phyloP scores from a whole-genome alignment of 202 grass and related monocot species.

The Elaeis oleifera region DNA sequence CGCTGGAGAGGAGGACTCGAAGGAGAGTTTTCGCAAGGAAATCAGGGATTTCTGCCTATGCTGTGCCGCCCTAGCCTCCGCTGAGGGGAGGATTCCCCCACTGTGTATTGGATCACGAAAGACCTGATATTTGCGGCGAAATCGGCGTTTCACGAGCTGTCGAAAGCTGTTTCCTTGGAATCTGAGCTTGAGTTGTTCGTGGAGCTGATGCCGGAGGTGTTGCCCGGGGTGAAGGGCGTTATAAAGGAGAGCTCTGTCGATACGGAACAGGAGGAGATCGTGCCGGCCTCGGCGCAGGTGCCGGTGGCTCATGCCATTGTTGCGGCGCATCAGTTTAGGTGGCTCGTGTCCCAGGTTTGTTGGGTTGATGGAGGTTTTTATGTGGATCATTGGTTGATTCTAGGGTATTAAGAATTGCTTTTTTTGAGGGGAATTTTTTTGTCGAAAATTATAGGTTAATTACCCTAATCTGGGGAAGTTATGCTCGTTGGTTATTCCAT shows the following conservation, averaged over 20 bases:
- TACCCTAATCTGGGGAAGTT: conserved; percentile 62
- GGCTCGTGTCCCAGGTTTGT: conserved; percentile 75
- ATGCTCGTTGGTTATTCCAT: conserved; percentile 65
- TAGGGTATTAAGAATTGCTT: background rate
- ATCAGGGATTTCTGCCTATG: conserved; percentile 48
- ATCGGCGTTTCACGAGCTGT: conserved; percentile 27
- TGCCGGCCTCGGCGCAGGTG: conserved; percentile 22
- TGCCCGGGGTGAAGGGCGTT: conserved; percentile 48
- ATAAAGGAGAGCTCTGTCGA: conserved; percentile 52
- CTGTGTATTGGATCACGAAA: conserved; percentile 60
- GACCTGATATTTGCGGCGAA: conserved; percentile 27
- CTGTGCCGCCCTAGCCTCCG: conserved; percentile 37
- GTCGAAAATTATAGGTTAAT: conserved; percentile 34
- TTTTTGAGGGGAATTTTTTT: conserved; percentile 4
- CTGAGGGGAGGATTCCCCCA: conserved; percentile 38
- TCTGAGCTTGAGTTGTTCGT: conserved; percentile 45
- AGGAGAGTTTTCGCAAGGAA: conserved; percentile 23
- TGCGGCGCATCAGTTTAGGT: conserved; percentile 73
- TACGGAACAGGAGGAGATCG: conserved; percentile 44
- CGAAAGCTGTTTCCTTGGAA: conserved; percentile 30
- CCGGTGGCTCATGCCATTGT: conserved; percentile 62
- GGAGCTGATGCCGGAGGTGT: conserved; percentile 41
- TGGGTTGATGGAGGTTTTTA: conserved; percentile 1
- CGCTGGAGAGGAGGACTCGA: background rate
- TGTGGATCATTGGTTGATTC: background rate